These are phyloP conservation scores for Tillandsia fasciculata DNA, from an alignment of 176 grass and related monocot genomes.

Conservation along the genomic window DNA sequence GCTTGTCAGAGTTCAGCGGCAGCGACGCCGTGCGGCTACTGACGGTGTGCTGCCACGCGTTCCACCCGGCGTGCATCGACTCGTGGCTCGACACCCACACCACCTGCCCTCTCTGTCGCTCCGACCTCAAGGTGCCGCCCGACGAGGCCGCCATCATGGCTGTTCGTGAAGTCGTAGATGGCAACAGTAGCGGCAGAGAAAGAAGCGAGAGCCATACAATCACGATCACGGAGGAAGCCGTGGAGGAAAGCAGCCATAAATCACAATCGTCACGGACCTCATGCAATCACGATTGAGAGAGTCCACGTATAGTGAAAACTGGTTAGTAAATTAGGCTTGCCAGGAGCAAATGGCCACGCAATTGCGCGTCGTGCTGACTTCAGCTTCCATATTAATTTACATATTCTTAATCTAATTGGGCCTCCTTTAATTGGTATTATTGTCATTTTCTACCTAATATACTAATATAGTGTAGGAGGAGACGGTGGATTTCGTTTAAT, in stretches of 20 bases:
- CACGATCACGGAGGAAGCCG: background rate
- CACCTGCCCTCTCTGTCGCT: conserved; percentile 55
- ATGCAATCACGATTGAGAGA: background rate
- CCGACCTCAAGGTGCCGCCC: conserved; percentile 18
- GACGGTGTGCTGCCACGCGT: conserved; percentile 49
- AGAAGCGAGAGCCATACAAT: background rate
- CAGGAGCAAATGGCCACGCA: too few species aligned
- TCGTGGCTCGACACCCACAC: conserved; percentile 43
- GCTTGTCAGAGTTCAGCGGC: conserved; percentile 39
- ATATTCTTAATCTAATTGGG: too few species aligned
- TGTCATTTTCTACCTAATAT: too few species aligned
- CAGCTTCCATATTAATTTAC: too few species aligned
- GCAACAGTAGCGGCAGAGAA: background rate
- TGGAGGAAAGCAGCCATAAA: background rate
- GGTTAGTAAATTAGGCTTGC: too few species aligned
- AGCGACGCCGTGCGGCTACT: conserved; percentile 47
- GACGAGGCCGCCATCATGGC: background rate
- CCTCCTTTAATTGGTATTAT: too few species aligned
- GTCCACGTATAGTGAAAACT: background rate
- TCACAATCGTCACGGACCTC: background rate
- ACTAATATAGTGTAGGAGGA: too few species aligned
- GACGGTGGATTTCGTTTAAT: too few species aligned
- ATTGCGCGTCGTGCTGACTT: too few species aligned
- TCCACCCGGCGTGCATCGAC: conserved; percentile 55
- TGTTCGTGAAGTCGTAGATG: background rate